phyloP scores from a whole-genome alignment of 805 yeast genomes.

The Martiniozyma abietophila region DNA sequence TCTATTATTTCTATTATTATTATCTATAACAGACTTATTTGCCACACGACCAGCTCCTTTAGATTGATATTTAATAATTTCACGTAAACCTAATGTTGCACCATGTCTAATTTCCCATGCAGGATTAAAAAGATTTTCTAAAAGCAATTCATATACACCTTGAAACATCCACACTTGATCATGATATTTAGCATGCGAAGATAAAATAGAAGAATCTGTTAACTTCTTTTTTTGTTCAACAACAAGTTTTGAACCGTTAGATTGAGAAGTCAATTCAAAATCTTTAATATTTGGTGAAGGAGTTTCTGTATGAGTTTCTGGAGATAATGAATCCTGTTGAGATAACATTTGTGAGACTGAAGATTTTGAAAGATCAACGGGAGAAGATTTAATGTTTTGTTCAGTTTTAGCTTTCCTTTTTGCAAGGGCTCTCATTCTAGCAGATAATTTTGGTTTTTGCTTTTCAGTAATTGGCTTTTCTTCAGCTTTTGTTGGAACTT shows the following conservation, averaged over 20 bases:
- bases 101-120: slow-evolving; percentile 96
- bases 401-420: slow-evolving; percentile 78
- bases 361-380: slow-evolving; percentile 65
- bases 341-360: slow-evolving; percentile 47
- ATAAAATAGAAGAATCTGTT: slow-evolving; percentile 22
- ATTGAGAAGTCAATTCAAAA: slow-evolving; percentile 59
- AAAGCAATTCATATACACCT: slow-evolving; percentile 76
- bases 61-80: slow-evolving; percentile 69
- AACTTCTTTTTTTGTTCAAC: slow-evolving; percentile 69
- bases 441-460: slow-evolving; percentile 34
- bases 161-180: slow-evolving; percentile 90
- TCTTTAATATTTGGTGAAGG: slow-evolving; percentile 1
- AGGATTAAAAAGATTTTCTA: slow-evolving; percentile 73
- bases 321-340: slow-evolving; percentile 34
- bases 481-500: slow-evolving; percentile 10
- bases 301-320: neutral
- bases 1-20: slow-evolving; percentile 51
- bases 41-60: slow-evolving; percentile 73
- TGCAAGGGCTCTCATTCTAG: slow-evolving; percentile 91
- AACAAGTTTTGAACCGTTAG: slow-evolving; percentile 73
- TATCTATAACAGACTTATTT: slow-evolving; percentile 52
- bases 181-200: slow-evolving; percentile 37
- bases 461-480: slow-evolving; percentile 6
- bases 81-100: slow-evolving; percentile 86
- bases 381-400: slow-evolving; percentile 31